Evolutionary conservation across 805 yeast species (phyloP).

Genomic region (Cyberlindnera bimundalis): DNA sequence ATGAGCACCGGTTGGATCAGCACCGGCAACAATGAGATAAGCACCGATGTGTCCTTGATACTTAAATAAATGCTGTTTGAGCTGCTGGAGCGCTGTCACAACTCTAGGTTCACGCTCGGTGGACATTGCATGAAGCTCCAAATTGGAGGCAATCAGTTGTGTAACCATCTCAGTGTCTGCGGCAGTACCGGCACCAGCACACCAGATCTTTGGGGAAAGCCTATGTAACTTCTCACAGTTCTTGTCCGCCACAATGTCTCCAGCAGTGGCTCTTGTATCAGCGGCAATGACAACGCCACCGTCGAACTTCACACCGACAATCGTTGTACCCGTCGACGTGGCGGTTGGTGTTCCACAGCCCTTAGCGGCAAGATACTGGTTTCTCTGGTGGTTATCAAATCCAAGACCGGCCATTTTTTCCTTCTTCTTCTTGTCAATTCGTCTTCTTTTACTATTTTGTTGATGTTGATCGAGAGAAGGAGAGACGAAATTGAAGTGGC

Average conservation of each 20-base stretch:
- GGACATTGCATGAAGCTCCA: slow-evolving; percentile 84
- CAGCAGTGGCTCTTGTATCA: slow-evolving; percentile 97
- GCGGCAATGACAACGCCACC: slow-evolving; percentile 98
- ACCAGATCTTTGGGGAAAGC: slow-evolving; percentile 90
- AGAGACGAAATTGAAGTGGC: too few species aligned
- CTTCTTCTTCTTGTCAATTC: slow-evolving; percentile 1
- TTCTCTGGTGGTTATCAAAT: slow-evolving; percentile 92
- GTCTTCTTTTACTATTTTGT: not conserved
- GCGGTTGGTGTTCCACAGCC: slow-evolving; percentile 83
- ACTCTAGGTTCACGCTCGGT: slow-evolving; percentile 89
- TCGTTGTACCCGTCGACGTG: slow-evolving; percentile 98
- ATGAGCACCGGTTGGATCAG: slow-evolving; percentile 94
- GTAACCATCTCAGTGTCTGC: slow-evolving; percentile 99
- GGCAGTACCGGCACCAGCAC: slow-evolving; percentile 99
- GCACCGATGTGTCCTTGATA: slow-evolving; percentile 98
- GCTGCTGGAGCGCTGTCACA: slow-evolving; percentile 84
- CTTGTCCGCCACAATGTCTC: slow-evolving; percentile 95
- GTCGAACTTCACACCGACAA: slow-evolving; percentile 90
- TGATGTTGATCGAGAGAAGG: too few species aligned
- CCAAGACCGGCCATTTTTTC: slow-evolving; percentile 77
- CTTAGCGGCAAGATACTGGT: slow-evolving; percentile 62
- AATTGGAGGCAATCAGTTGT: slow-evolving; percentile 82
- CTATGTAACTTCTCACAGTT: slow-evolving; percentile 94
- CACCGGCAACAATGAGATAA: slow-evolving; percentile 96
- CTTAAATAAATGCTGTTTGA: slow-evolving; percentile 93